Conservation (phyloP, 2,329 filamentous ascomycete species). For the Lanzia echinophila region DNA sequence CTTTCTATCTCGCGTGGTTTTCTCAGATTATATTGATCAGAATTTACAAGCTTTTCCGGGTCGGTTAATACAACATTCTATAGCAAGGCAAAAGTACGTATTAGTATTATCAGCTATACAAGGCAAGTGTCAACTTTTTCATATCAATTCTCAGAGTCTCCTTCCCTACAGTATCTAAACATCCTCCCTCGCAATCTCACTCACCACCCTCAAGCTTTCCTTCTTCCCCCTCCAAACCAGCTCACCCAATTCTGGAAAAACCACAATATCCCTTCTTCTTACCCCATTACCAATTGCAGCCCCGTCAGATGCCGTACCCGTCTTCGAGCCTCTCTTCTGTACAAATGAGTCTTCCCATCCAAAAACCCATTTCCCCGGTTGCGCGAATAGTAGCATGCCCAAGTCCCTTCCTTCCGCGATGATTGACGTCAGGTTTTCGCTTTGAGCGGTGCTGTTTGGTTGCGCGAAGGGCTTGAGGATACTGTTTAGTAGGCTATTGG, state of each 20-base stretch:
- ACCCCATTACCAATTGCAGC: no score
- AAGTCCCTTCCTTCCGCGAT: constrained; percentile 3
- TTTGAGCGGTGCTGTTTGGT: neutral
- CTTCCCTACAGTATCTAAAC: neutral
- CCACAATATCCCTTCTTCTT: neutral
- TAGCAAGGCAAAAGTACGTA: no score
- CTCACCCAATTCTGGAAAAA: constrained; percentile 3
- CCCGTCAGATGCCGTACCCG: no score
- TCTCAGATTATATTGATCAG: no score
- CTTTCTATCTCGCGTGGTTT: no score
- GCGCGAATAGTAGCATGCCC: constrained; percentile 3
- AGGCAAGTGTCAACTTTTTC: no score
- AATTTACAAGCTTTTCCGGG: no score
- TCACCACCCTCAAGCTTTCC: neutral
- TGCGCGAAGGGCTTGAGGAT: neutral
- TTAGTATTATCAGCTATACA: no score
- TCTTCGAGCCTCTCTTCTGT: neutral
- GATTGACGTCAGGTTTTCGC: constrained; percentile 7
- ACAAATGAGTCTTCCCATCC: neutral
- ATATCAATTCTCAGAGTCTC: no score
- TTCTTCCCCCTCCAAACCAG: neutral
- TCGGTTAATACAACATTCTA: no score
- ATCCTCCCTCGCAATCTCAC: neutral
- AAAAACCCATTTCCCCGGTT: constrained; percentile 3
- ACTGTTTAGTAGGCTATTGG: neutral